Conservation (phyloP, 495 filamentous ascomycete genomes). For the Trichoderma reesei region DNA sequence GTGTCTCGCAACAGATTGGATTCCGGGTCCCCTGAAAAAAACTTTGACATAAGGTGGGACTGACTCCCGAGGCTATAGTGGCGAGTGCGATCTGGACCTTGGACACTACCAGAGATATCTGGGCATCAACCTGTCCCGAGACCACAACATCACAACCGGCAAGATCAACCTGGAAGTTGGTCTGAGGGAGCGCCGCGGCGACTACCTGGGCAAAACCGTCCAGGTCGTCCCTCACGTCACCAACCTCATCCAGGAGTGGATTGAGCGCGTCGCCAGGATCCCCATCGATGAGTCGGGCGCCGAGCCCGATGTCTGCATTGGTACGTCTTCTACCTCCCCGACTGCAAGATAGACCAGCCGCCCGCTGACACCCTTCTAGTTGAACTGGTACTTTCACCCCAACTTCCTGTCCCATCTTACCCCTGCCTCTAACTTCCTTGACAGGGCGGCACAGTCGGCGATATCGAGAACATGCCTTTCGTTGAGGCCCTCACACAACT, state of each 20-base stretch:
- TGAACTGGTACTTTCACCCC: conserved; percentile 24
- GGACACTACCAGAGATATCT: conserved; percentile 80
- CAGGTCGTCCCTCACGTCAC: conserved; percentile 91
- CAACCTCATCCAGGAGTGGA: conserved; percentile 86
- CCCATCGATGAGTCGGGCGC: conserved; percentile 78
- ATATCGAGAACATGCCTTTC: conserved; percentile 87
- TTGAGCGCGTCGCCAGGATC: conserved; percentile 73
- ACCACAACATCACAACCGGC: conserved; percentile 91
- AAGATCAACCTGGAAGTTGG: conserved; percentile 91
- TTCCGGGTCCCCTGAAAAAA: not conserved
- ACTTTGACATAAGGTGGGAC: not conserved
- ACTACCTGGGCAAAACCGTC: conserved; percentile 87
- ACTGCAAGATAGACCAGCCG: not conserved
- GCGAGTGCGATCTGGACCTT: conserved; percentile 76
- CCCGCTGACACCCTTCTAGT: conserved; percentile 19
- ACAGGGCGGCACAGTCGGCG: conserved; percentile 45
- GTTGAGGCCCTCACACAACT: conserved; percentile 79
- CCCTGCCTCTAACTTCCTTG: conserved; percentile 6
- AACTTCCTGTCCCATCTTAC: not conserved
- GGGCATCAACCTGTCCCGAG: conserved; percentile 54
- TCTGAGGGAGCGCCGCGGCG: conserved; percentile 58
- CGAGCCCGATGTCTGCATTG: conserved; percentile 89
- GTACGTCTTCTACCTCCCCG: conserved; percentile 16
- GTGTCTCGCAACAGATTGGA: not conserved
- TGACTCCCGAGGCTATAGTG: not conserved